These are phyloP conservation scores for Cercospora sp. DNA, from an alignment of 2,329 filamentous ascomycete species.

Conservation along the genomic window DNA sequence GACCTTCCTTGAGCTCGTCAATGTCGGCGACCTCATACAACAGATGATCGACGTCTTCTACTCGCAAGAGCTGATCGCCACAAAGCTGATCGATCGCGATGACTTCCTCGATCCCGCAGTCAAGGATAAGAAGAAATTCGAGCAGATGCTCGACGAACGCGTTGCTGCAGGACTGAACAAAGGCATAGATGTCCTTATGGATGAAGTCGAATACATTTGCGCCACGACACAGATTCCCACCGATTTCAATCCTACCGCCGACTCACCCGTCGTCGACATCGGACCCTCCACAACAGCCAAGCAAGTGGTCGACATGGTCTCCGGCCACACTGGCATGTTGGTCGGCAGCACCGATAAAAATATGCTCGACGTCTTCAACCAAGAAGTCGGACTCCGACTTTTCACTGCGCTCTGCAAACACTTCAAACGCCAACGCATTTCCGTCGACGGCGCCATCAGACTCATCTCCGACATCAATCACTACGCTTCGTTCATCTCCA, in stretches of 20 bases:
- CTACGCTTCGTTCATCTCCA: slow-evolving; percentile 81
- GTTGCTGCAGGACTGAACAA: slow-evolving; percentile 95
- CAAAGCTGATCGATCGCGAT: slow-evolving; percentile 83
- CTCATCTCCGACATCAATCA: slow-evolving; percentile 96
- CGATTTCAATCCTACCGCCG: slow-evolving; percentile 77
- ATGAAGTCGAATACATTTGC: slow-evolving; percentile 93
- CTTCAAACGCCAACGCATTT: slow-evolving; percentile 91
- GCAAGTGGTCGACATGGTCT: slow-evolving; percentile 80
- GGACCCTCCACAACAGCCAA: slow-evolving; percentile 77
- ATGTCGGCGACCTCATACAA: slow-evolving; percentile 94
- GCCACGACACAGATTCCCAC: slow-evolving; percentile 81
- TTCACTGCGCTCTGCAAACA: slow-evolving; percentile 95
- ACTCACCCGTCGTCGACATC: slow-evolving; percentile 51
- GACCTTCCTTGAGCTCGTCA: slow-evolving; percentile 94
- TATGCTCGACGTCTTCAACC: slow-evolving; percentile 97
- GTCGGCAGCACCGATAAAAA: slow-evolving; percentile 95
- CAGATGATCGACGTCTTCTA: slow-evolving; percentile 99
- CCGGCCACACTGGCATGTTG: slow-evolving; percentile 87
- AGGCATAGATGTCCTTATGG: slow-evolving; percentile 97
- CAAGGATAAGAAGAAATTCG: slow-evolving; percentile 96
- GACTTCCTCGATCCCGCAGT: slow-evolving; percentile 91
- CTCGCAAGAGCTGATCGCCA: slow-evolving; percentile 83
- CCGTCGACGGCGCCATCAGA: slow-evolving; percentile 82
- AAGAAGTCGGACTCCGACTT: slow-evolving; percentile 89
- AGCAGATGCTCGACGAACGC: slow-evolving; percentile 96